Evolutionary conservation across 2,329 filamentous ascomycete genomes (phyloP).

Genomic region (Penicillium sp.): DNA sequence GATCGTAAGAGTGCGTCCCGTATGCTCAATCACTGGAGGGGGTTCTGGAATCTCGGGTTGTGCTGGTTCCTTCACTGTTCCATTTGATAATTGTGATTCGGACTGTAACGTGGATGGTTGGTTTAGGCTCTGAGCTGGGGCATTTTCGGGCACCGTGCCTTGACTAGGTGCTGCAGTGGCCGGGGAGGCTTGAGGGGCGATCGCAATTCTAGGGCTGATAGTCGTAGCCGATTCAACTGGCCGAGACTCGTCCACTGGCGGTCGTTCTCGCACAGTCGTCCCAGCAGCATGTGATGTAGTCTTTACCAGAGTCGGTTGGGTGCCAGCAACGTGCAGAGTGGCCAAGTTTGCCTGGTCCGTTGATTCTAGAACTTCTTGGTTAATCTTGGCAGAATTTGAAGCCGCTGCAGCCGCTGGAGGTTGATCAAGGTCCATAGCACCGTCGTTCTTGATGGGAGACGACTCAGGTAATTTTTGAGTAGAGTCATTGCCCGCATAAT

Average conservation of each 20-base stretch:
- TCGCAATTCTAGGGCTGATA: not conserved
- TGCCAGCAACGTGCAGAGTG: not conserved
- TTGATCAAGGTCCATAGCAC: constrained; percentile 21
- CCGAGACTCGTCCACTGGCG: not conserved
- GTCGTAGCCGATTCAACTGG: not conserved
- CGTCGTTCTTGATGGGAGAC: not conserved
- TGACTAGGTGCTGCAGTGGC: not conserved
- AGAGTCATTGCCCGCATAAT: not conserved
- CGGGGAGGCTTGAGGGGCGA: not conserved
- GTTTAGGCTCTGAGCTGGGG: constrained; percentile 16
- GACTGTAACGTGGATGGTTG: constrained; percentile 1
- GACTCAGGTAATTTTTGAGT: not conserved
- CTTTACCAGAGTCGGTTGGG: not conserved
- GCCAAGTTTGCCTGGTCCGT: not conserved
- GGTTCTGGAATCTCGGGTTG: constrained; percentile 28
- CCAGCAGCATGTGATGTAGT: not conserved
- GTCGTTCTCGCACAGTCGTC: not conserved
- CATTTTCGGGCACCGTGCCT: constrained; percentile 7
- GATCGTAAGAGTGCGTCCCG: constrained; percentile 58
- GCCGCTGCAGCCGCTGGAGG: constrained; percentile 1
- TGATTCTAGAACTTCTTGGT: constrained; percentile 1
- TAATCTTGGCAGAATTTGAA: not conserved
- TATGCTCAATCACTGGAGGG: constrained; percentile 48
- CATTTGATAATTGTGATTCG: constrained; percentile 10
- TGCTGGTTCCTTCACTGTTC: constrained; percentile 17